Conservation (phyloP, 805 yeast species). For the Starmerella riodocensis region DNA sequence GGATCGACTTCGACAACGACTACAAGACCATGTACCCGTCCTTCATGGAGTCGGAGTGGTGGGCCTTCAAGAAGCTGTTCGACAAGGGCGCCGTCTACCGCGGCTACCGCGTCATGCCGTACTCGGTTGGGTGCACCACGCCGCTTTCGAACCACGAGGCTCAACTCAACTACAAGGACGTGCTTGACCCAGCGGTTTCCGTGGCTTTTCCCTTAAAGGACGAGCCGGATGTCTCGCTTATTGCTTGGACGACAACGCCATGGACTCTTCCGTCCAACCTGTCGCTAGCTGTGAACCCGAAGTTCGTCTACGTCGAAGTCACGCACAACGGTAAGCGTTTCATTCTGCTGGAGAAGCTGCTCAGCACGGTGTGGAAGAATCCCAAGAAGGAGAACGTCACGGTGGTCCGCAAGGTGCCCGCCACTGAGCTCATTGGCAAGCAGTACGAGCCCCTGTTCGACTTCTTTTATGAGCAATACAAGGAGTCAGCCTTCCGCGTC, state of each 20-base stretch:
- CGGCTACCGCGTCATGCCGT: conserved; percentile 97
- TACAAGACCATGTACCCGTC: conserved; percentile 91
- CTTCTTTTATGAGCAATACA: conserved; percentile 63
- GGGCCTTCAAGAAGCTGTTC: conserved; percentile 87
- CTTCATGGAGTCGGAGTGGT: conserved; percentile 98
- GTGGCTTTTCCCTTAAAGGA: conserved; percentile 70
- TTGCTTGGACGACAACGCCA: conserved; percentile 99
- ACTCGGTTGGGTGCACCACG: conserved; percentile 93
- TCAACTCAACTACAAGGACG: conserved; percentile 95
- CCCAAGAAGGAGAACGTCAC: conserved; percentile 82
- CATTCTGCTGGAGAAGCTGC: conserved; percentile 70
- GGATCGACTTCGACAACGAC: conserved; percentile 99
- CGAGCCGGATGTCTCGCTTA: conserved; percentile 70
- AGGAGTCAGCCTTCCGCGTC: conserved; percentile 70
- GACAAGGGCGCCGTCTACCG: conserved; percentile 82
- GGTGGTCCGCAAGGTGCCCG: conserved; percentile 66
- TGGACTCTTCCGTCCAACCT: conserved; percentile 97
- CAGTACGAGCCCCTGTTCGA: conserved; percentile 74
- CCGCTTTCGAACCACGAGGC: conserved; percentile 97
- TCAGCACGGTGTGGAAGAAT: conserved; percentile 80
- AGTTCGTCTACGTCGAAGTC: conserved; percentile 82
- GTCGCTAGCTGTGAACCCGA: conserved; percentile 83
- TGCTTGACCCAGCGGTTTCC: conserved; percentile 91
- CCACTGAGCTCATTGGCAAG: conserved; percentile 64
- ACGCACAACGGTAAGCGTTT: conserved; percentile 76